These are phyloP conservation scores for Polygonum maritimum DNA, from an alignment of 148 eudicot species.

Conservation along the genomic window DNA sequence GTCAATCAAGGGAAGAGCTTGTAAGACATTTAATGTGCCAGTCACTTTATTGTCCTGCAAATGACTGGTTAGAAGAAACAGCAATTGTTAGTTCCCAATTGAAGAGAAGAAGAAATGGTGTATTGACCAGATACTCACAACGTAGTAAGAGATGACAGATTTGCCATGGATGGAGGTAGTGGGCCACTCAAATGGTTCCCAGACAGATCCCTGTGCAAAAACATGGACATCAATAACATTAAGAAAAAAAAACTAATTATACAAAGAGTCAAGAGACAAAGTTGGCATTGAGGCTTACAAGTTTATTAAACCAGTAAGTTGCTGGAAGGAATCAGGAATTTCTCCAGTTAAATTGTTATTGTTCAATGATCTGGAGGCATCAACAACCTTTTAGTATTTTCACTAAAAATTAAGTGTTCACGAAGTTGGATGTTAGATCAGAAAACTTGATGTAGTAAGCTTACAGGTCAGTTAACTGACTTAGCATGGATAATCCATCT, in stretches of 20 bases:
- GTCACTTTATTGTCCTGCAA: slow-evolving; percentile 63
- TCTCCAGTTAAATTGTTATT: slow-evolving; percentile 50
- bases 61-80: slow-evolving; percentile 34
- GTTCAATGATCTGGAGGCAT: slow-evolving; percentile 40
- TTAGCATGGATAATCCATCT: slow-evolving; percentile 44
- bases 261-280: neutral
- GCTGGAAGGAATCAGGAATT: slow-evolving; percentile 52
- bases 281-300: slow-evolving; percentile 27
- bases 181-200: slow-evolving; percentile 46
- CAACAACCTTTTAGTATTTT: neutral
- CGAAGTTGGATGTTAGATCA: neutral
- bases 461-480: slow-evolving; percentile 44
- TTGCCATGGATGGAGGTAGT: slow-evolving; percentile 43
- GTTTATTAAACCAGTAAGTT: slow-evolving; percentile 35
- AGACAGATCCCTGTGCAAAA: slow-evolving; percentile 44
- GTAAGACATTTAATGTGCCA: slow-evolving; percentile 59
- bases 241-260: neutral
- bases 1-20: slow-evolving; percentile 55
- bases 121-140: slow-evolving; percentile 30
- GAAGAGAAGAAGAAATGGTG: neutral
- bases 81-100: slow-evolving; percentile 10
- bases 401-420: slow-evolving; percentile 5
- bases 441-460: slow-evolving; percentile 2
- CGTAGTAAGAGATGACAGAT: slow-evolving; percentile 42
- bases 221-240: neutral